Base-by-base conservation (phyloP, 768 basidiomycete species). In the Filobasidium floriforme region DNA sequence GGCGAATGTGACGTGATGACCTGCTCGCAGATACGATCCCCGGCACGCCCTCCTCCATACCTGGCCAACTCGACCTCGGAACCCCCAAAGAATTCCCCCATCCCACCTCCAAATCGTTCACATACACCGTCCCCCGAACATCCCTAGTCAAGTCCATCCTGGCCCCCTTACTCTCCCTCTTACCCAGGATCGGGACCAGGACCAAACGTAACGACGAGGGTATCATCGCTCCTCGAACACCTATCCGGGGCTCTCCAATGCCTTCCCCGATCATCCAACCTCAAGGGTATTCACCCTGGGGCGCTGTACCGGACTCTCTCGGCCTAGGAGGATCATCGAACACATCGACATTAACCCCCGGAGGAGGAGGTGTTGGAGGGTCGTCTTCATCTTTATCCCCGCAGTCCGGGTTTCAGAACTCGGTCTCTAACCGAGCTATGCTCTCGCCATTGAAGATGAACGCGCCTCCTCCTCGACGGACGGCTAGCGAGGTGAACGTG, bases 141-240 rank as follows among this genome's bases (percentile, higher is more conserved):
- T 70, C 77, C 14, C 72, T 80, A 19, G 69, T 80, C 59, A 75
- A 73, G 65, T 68, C 73, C 24, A 61, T 77, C 14, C 68, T 79
- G 29, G 70, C 67, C 19, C 78, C 78, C 6, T 51, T 78, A 15
- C 59, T 79, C 15, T 82, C 68, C 69, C 60, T 86, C 5, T 82
- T 84, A 22, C 80, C 84, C 11, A 80, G 80, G 49, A 59, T 80
- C 11, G 75, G 84, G 11, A 40, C 60, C 28, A 44, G 51, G 18
- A 11, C 65, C n/a, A 81, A 79, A 60, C 81, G 82, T 43, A 80
- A 82, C 7, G 81, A 85, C 15, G 86, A 89, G 70, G 90, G 88
- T 14, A 80, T 90, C 61, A 85, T 91, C 66, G 85, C 88, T 0
- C 87, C 74, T 37, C 69, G 75, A 15, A 76, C 75, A 14, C 75